Evolutionary conservation across 2,329 filamentous ascomycete genomes (phyloP).

Genomic region (Sarocladium brachiariae): DNA sequence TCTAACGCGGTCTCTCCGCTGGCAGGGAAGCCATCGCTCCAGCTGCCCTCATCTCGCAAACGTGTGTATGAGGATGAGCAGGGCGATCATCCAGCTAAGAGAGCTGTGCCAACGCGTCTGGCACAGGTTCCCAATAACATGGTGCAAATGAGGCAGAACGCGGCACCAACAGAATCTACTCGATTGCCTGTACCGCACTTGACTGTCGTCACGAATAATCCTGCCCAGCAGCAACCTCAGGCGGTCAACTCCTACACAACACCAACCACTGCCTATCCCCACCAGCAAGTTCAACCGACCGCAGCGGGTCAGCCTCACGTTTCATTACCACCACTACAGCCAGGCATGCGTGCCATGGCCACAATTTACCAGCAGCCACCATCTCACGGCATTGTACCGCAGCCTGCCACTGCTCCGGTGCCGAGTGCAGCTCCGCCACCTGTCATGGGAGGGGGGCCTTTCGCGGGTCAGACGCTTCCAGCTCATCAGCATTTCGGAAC

Average conservation of each 20-base stretch:
- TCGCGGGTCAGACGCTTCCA: not conserved
- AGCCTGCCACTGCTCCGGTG: conserved; percentile 5
- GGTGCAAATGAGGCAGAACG: conserved; percentile 10
- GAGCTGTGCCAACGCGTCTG: conserved; percentile 24
- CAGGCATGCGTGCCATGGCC: conserved; percentile 64
- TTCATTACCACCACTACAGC: conserved; percentile 56
- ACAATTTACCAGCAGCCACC: conserved; percentile 58
- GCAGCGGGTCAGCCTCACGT: conserved; percentile 23
- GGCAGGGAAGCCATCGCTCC: conserved; percentile 37
- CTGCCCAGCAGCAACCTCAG: not conserved
- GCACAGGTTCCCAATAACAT: conserved; percentile 5
- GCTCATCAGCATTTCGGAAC: conserved; percentile 6
- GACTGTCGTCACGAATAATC: conserved; percentile 49
- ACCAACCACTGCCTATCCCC: not conserved
- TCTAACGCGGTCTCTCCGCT: conserved; percentile 40
- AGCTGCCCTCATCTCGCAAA: conserved; percentile 37
- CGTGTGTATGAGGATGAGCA: conserved; percentile 43
- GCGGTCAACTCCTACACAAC: conserved; percentile 8
- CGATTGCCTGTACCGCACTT: conserved; percentile 66
- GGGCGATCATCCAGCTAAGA: conserved; percentile 50
- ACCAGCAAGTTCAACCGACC: not conserved
- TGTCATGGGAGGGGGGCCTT: conserved; percentile 12
- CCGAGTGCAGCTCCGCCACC: not conserved
- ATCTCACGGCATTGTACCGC: conserved; percentile 18
- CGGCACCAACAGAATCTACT: conserved; percentile 16